Evolutionary conservation across 2,329 filamentous ascomycete genomes (phyloP).

Genomic region (Aphanocladium album): DNA sequence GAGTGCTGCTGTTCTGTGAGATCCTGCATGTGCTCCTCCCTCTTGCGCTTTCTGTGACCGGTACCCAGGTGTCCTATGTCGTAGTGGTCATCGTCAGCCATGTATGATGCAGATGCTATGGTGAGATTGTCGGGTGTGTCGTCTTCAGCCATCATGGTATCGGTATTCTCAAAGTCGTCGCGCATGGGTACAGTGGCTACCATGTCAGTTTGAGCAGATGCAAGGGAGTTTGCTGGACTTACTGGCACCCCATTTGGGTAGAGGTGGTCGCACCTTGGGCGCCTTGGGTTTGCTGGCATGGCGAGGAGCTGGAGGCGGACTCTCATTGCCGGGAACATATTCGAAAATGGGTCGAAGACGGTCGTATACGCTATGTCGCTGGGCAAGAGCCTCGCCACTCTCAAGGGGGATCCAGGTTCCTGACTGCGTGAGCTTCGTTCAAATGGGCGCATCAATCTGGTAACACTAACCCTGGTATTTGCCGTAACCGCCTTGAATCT

Average conservation of each 20-base stretch:
- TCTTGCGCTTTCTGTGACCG: constrained; percentile 71
- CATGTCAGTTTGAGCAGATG: background rate
- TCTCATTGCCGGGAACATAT: constrained; percentile 76
- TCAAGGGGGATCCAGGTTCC: constrained; percentile 94
- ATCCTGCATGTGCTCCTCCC: constrained; percentile 58
- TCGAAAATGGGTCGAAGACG: constrained; percentile 85
- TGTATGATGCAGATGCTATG: constrained; percentile 76
- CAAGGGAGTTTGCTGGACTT: constrained; percentile 13
- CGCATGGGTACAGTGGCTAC: constrained; percentile 17
- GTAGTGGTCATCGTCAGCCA: constrained; percentile 75
- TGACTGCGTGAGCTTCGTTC: constrained; percentile 27
- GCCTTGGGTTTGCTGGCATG: constrained; percentile 84
- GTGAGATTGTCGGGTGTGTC: constrained; percentile 81
- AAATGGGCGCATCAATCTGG: background rate
- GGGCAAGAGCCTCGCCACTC: constrained; percentile 74
- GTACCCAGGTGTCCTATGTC: constrained; percentile 61
- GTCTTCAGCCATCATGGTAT: constrained; percentile 62
- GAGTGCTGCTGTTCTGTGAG: constrained; percentile 77
- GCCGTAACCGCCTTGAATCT: constrained; percentile 96
- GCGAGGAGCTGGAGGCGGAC: constrained; percentile 88
- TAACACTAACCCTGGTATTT: constrained; percentile 88
- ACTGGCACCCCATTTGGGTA: constrained; percentile 51
- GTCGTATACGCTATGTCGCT: constrained; percentile 80
- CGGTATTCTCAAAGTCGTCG: constrained; percentile 63
- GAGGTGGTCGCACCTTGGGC: constrained; percentile 48